Percentiles rank a stretch among this genome's conserved stretches.
Evolutionary conservation across 1,139 yeast genomes (phyloP).

Genomic region (Chernovozyma sophiae-reginae): DNA sequence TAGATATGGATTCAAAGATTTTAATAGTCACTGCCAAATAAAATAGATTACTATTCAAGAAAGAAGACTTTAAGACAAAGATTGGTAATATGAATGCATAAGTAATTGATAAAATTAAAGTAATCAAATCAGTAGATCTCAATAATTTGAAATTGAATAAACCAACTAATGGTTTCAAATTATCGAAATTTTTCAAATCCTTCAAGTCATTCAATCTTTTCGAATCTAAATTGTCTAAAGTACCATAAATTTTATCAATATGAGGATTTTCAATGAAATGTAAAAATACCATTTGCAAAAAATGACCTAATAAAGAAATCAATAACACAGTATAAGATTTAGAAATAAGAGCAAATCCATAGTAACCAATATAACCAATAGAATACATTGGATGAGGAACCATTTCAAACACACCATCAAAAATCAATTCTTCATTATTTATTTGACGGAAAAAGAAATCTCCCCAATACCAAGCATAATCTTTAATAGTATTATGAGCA

Average conservation of each 20-base stretch:
- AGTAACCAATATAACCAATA: constrained; percentile 84
- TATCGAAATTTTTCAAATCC: constrained; percentile 43
- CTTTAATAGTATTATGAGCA: constrained; percentile 87
- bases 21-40: constrained; percentile 48
- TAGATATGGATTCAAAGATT: constrained; percentile 48
- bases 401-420: constrained; percentile 88
- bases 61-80: constrained; percentile 28
- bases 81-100: constrained; percentile 45
- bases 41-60: constrained; percentile 20
- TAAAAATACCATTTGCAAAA: constrained; percentile 73
- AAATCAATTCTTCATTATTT: constrained; percentile 68
- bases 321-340: constrained; percentile 70
- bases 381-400: constrained; percentile 96
- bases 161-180: constrained; percentile 59
- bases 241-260: constrained; percentile 74
- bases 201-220: constrained; percentile 35
- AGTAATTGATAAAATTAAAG: constrained; percentile 44
- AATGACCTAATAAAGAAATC: constrained; percentile 74
- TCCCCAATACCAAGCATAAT: constrained; percentile 96
- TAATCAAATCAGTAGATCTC: constrained; percentile 62
- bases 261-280: constrained; percentile 84
- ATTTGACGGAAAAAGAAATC: constrained; percentile 84
- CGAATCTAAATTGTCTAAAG: constrained; percentile 37
- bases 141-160: constrained; percentile 62
- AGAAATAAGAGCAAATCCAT: constrained; percentile 77